Evolutionary conservation across 352 stramenopile species (phyloP).

Genomic region (Phytophthora meadii): DNA sequence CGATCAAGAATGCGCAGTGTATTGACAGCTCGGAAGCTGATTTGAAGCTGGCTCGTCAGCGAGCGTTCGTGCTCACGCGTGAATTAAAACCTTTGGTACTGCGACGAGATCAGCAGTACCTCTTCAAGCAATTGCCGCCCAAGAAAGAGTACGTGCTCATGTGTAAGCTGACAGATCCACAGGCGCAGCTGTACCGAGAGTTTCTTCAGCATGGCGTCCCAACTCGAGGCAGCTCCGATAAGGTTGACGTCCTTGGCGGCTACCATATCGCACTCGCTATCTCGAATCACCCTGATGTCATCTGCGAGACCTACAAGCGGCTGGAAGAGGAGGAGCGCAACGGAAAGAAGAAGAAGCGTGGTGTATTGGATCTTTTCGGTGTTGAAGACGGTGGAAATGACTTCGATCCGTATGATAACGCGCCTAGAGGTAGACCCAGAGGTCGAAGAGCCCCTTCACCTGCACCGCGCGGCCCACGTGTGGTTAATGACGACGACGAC

Average conservation of each 20-base stretch:
- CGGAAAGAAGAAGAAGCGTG: constrained; percentile 40
- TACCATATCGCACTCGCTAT: constrained; percentile 91
- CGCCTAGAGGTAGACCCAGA: constrained; percentile 8
- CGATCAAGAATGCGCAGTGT: constrained; percentile 89
- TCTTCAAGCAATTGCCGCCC: constrained; percentile 83
- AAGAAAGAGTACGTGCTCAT: constrained; percentile 92
- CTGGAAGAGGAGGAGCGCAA: constrained; percentile 66
- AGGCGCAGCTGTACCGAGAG: constrained; percentile 74
- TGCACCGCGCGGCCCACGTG: constrained; percentile 6
- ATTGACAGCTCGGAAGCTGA: constrained; percentile 81
- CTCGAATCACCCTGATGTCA: constrained; percentile 89
- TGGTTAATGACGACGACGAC: constrained; percentile 33
- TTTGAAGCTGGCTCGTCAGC: constrained; percentile 69
- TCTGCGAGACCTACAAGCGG: constrained; percentile 68
- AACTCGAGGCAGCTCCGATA: constrained; percentile 51
- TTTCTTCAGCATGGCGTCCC: constrained; percentile 77
- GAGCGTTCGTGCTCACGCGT: constrained; percentile 81
- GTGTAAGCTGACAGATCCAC: constrained; percentile 80
- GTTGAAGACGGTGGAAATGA: constrained; percentile 67
- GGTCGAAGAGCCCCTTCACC: not conserved
- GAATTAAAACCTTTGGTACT: constrained; percentile 85
- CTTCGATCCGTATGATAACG: constrained; percentile 45
- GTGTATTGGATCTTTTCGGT: constrained; percentile 39
- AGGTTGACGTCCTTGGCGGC: constrained; percentile 80
- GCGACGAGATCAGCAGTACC: constrained; percentile 86